These are phyloP conservation scores for Petrea volubilis DNA, from an alignment of 257 asterid species.

Conservation along the genomic window DNA sequence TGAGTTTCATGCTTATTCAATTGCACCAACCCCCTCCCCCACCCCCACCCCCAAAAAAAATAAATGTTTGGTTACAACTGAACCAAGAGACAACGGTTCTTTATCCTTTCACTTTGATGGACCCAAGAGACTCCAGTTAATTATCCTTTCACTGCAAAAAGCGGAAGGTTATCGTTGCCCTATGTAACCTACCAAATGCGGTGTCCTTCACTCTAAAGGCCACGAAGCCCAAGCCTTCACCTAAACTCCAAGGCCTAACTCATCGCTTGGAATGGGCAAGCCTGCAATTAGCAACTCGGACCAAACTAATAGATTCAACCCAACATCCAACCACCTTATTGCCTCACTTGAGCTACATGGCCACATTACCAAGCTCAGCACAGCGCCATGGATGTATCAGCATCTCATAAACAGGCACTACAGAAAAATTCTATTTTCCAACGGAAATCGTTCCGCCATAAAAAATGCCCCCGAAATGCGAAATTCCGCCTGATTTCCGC, in stretches of 20 bases:
- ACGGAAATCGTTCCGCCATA: no score
- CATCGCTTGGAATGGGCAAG: no score
- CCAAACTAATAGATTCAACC: neutral
- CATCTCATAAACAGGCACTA: no score
- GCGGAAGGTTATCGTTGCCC: slow-evolving; percentile 21
- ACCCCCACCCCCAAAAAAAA: no score
- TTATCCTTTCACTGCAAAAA: slow-evolving; percentile 22
- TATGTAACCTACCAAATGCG: slow-evolving; percentile 21
- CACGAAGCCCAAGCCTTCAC: neutral
- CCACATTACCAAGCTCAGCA: slow-evolving; percentile 1
- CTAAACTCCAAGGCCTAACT: neutral
- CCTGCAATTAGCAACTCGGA: neutral
- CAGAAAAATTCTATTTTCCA: no score
- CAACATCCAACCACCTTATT: neutral
- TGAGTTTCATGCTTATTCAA: no score
- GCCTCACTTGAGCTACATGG: slow-evolving; percentile 1
- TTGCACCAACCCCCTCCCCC: no score
- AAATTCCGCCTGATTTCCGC: no score
- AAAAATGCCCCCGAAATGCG: no score
- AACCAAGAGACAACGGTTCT: neutral
- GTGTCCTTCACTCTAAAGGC: slow-evolving; percentile 3
- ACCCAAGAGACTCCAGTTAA: neutral
- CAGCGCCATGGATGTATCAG: no score
- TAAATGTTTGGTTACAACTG: neutral
- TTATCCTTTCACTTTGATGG: slow-evolving; percentile 16